Percentiles rank a stretch among this genome's conserved stretches.
Evolutionary conservation across 306 rosid genomes (phyloP).

Genomic region (Clitoria ternatea): DNA sequence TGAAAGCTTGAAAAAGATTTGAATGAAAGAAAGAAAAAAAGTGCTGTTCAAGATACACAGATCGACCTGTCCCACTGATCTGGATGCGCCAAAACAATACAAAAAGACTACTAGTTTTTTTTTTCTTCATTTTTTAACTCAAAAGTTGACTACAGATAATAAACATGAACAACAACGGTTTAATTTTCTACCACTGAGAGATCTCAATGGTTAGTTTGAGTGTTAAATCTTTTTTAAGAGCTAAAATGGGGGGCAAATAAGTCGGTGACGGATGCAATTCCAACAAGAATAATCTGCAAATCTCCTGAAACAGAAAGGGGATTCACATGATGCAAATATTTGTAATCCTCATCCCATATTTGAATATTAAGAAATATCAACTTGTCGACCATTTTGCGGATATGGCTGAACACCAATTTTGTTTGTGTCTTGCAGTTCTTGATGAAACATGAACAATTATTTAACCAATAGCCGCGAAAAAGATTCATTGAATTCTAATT

Average conservation of each 20-base stretch:
- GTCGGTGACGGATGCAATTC: neutral
- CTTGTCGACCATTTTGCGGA: slow-evolving; percentile 9
- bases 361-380: neutral
- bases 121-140: too few species aligned
- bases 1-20: slow-evolving; percentile 40
- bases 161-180: too few species aligned
- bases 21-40: slow-evolving; percentile 10
- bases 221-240: neutral
- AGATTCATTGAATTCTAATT: slow-evolving; percentile 15
- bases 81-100: slow-evolving; percentile 41
- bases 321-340: slow-evolving; percentile 26
- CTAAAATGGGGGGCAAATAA: neutral
- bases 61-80: too few species aligned
- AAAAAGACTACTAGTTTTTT: slow-evolving; percentile 28
- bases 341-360: neutral
- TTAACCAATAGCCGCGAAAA: neutral
- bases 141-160: too few species aligned
- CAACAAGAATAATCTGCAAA: neutral
- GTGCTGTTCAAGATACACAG: too few species aligned
- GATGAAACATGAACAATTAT: slow-evolving; percentile 15
- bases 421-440: slow-evolving; percentile 1
- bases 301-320: neutral
- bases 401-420: neutral
- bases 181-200: too few species aligned
- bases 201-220: too few species aligned